phyloP scores from a whole-genome alignment of 1,139 yeast species.

The Nadsonia commutata region DNA sequence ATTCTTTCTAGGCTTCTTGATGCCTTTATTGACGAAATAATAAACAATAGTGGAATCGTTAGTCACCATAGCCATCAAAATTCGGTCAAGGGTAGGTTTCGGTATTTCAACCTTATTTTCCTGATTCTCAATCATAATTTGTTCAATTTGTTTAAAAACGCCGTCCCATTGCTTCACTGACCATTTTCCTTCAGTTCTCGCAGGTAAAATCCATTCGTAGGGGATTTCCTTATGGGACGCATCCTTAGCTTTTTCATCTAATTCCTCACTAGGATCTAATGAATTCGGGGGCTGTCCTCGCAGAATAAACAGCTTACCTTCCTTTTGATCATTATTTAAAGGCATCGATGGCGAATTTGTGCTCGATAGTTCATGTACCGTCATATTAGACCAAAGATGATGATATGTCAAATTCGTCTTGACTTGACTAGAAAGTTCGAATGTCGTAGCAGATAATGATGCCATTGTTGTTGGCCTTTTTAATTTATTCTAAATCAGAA shows the following conservation, averaged over 20 bases:
- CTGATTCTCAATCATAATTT: constrained; percentile 6
- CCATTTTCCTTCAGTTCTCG: constrained; percentile 18
- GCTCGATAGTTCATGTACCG: constrained; percentile 10
- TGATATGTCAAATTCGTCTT: constrained; percentile 35
- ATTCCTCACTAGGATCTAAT: constrained; percentile 19
- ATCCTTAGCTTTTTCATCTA: not conserved
- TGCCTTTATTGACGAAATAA: constrained; percentile 48
- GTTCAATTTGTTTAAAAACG: constrained; percentile 16
- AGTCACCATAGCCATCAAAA: constrained; percentile 43
- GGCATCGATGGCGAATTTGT: constrained; percentile 1
- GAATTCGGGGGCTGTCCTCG: constrained; percentile 21
- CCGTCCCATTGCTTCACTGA: constrained; percentile 21
- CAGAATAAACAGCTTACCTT: constrained; percentile 4
- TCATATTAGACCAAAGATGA: constrained; percentile 37
- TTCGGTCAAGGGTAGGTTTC: too few relatives aligned
- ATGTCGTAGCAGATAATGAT: not conserved
- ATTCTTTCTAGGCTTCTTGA: constrained; percentile 43
- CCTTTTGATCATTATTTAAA: too few relatives aligned
- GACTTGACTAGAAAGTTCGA: constrained; percentile 6
- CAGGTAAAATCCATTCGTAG: constrained; percentile 17
- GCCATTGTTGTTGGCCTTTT: too few relatives aligned
- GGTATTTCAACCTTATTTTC: constrained; percentile 23
- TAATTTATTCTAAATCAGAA: not conserved
- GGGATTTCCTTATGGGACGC: constrained; percentile 8
- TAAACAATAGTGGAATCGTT: constrained; percentile 57